Evolutionary conservation across 176 grass and related monocot genomes (phyloP), one percentile per base, ranked within the genome.

Genomic region (Oryza meyeriana): DNA sequence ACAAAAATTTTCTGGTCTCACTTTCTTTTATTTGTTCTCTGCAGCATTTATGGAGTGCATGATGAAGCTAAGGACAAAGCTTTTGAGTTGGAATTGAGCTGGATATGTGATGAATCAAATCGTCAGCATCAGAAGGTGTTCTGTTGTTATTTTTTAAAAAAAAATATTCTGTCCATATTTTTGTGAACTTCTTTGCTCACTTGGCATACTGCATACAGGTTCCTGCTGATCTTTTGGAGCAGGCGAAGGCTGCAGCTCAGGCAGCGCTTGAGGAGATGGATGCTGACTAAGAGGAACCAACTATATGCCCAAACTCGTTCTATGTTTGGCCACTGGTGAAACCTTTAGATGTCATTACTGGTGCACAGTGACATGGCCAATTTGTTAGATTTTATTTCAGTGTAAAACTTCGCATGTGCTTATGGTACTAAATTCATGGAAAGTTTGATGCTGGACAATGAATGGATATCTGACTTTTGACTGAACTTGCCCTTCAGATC

Each of bases 31-130:
- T 78, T 5, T 47, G 11, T 10, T 31, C 4, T 64, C 79, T 84
- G 44, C 80, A 94, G 91, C 90, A 97, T 97, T 83, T 89, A 92
- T 83, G 94, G 89, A 59, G 89, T 94, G 17, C 94, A 97, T 85
- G 94, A 97, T 36, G 94, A 94, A 72, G 89, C 89, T 4, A 97
- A 92, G 74, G 89, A 97, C 77, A 97, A 97, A 88, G 89, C 89
- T 78, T 94, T 92, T 66, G 91, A 92, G 71, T 76, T 94, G 83
- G 94, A 94, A 77, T 77, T 94, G 89, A 97, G 94, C 77, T 97
- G 94, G 91, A 75, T 97, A 28, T 93, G 94, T 75, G 89, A 97
- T 55, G 94, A 97, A 75, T 97, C 94, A 13, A 94, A 94, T 12
- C 73, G 87, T 32, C 87, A 84, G 55, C 91, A 97, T 85, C 87